These are phyloP conservation scores for Xylariaceae sp. DNA, from an alignment of 2,329 filamentous ascomycete species.

Conservation along the genomic window DNA sequence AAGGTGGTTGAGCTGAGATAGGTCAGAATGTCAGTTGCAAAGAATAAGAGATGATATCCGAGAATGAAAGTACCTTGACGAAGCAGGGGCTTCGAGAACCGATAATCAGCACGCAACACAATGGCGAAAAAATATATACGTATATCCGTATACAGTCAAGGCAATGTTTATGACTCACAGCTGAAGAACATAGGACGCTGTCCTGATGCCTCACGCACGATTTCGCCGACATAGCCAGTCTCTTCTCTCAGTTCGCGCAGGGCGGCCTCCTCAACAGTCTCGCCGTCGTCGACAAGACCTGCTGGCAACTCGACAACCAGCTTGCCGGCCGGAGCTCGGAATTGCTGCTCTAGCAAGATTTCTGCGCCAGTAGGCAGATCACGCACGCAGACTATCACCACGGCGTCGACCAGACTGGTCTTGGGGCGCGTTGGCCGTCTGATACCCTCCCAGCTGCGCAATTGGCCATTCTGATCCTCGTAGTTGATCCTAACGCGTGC, in stretches of 20 bases:
- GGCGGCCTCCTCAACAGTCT: constrained; percentile 36
- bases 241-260: constrained; percentile 37
- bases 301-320: constrained; percentile 38
- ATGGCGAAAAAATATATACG: not conserved
- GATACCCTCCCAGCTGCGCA: constrained; percentile 30
- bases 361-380: constrained; percentile 26
- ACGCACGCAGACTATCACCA: constrained; percentile 29
- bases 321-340: constrained; percentile 36
- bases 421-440: constrained; percentile 26
- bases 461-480: constrained; percentile 27
- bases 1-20: constrained; percentile 27
- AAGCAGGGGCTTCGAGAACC: constrained; percentile 24
- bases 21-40: not conserved
- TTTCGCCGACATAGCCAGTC: constrained; percentile 36
- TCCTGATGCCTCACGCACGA: constrained; percentile 25
- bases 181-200: constrained; percentile 26
- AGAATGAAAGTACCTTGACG: constrained; percentile 23
- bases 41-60: not conserved
- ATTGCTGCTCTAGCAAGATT: constrained; percentile 37
- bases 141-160: not conserved
- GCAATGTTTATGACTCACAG: constrained; percentile 21
- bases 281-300: constrained; percentile 36
- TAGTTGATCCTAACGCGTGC: constrained; percentile 27
- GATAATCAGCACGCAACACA: constrained; percentile 5
- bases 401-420: constrained; percentile 28